Evolutionary conservation across 179 eudicot species (phyloP).

Genomic region (Silene noctiflora): DNA sequence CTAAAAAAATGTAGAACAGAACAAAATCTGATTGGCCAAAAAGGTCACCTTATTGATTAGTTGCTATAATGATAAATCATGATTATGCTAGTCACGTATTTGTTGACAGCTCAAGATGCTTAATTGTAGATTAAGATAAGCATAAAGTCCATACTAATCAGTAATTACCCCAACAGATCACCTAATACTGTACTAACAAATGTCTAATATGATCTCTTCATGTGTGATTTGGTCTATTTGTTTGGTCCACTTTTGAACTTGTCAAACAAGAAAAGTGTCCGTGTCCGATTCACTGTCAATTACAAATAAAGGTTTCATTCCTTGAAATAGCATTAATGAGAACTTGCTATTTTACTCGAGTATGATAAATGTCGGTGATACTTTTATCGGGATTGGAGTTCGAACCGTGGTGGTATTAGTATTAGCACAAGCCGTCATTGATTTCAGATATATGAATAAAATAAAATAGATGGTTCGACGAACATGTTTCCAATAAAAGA

Average conservation of each 20-base stretch:
- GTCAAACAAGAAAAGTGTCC: slow-evolving; percentile 8
- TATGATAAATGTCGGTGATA: not conserved
- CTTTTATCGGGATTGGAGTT: not conserved
- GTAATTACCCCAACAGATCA: slow-evolving; percentile 21
- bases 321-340: not conserved
- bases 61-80: slow-evolving; percentile 28
- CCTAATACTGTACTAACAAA: slow-evolving; percentile 15
- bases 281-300: slow-evolving; percentile 2
- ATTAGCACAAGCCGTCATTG: too few relatives aligned
- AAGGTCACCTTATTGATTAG: slow-evolving; percentile 20
- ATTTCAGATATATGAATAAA: too few relatives aligned
- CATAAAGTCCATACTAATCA: slow-evolving; percentile 14
- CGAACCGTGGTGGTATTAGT: too few relatives aligned
- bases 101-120: slow-evolving; percentile 39
- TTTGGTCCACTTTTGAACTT: slow-evolving; percentile 22
- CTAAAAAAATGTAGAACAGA: not conserved
- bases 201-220: slow-evolving; percentile 8
- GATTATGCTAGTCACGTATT: slow-evolving; percentile 33
- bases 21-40: slow-evolving; percentile 18
- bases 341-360: slow-evolving; percentile 6
- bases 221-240: slow-evolving; percentile 14
- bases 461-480: too few relatives aligned
- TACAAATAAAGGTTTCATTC: not conserved
- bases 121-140: slow-evolving; percentile 19
- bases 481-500: too few relatives aligned